These are phyloP conservation scores for Castanospermum australe DNA, from an alignment of 306 rosid genomes.

Conservation along the genomic window DNA sequence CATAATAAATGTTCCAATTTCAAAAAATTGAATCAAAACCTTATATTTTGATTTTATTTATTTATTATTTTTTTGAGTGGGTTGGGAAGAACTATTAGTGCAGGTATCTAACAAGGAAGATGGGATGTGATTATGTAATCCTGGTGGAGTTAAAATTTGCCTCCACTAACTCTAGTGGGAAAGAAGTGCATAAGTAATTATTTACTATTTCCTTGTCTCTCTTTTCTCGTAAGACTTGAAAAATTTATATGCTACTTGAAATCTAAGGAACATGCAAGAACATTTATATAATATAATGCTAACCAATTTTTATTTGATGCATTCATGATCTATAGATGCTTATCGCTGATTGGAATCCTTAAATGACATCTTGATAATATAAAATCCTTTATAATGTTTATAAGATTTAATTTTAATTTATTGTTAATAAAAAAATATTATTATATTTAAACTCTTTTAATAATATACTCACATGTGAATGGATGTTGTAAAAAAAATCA, in stretches of 20 bases:
- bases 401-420: no score
- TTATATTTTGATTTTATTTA: not conserved
- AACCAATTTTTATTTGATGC: not conserved
- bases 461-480: no score
- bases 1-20: no score
- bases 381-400: not conserved
- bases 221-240: not conserved
- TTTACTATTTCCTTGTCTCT: not conserved
- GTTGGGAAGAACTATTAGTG: not conserved
- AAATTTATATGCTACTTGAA: not conserved
- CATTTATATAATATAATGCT: not conserved
- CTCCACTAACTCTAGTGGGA: not conserved
- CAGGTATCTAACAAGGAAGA: not conserved
- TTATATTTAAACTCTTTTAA: no score
- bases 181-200: not conserved
- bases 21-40: not conserved
- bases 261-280: not conserved
- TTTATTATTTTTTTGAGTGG: not conserved
- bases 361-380: not conserved
- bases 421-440: no score
- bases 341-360: not conserved
- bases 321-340: not conserved
- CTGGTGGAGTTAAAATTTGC: not conserved
- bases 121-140: slow-evolving; percentile 31
- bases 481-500: no score